Evolutionary conservation across 1,139 yeast genomes (phyloP).

Genomic region (Yamadazyma sp.): DNA sequence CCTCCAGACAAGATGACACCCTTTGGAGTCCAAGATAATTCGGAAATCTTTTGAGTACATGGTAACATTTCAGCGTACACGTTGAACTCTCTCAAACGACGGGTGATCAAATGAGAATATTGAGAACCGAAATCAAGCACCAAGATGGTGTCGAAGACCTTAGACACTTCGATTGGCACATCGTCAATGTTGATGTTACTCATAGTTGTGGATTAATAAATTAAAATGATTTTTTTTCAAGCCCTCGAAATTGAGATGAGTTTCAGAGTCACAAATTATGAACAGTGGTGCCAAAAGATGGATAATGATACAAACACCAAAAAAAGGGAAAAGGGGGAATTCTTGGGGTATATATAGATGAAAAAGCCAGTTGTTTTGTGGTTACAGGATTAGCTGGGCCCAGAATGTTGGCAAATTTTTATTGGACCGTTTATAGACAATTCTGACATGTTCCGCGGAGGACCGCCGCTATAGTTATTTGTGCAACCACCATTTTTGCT

Average conservation of each 20-base stretch:
- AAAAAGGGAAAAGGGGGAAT: background rate
- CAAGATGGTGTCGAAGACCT: conserved; percentile 91
- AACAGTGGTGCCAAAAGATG: background rate
- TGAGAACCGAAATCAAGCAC: conserved; percentile 98
- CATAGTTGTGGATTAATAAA: background rate
- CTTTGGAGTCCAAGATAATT: conserved; percentile 90
- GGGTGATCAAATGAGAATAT: conserved; percentile 93
- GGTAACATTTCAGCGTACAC: conserved; percentile 99
- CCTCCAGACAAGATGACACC: conserved; percentile 97
- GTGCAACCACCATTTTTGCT: conserved; percentile 1
- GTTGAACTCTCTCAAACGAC: conserved; percentile 96
- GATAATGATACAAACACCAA: background rate
- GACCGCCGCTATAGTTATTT: conserved; percentile 1
- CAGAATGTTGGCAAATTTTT: background rate
- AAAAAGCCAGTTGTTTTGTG: background rate
- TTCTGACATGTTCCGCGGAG: conserved; percentile 7
- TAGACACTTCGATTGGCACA: conserved; percentile 64
- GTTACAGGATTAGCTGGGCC: background rate
- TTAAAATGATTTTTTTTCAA: conserved; percentile 1
- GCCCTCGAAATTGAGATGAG: conserved; percentile 8
- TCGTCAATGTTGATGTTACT: conserved; percentile 20
- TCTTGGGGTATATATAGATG: background rate
- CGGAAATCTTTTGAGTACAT: conserved; percentile 94
- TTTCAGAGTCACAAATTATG: conserved; percentile 1
- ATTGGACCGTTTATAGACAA: background rate